Evolutionary conservation across 441 rosid genomes (phyloP).

Genomic region (California macrophylla): DNA sequence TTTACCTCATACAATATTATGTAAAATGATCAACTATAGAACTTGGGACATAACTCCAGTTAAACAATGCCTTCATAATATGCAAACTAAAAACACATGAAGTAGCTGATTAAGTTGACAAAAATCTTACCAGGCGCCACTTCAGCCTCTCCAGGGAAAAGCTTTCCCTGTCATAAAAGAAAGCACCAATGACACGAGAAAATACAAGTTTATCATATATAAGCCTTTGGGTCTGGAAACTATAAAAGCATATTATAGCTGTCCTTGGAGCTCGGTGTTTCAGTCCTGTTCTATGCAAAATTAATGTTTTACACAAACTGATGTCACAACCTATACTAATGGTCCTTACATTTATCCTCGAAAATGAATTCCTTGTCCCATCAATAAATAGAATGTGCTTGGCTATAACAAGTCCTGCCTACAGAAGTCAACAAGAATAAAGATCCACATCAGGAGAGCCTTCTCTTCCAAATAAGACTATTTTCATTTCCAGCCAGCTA

Average conservation of each 20-base stretch:
- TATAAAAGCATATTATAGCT: background rate
- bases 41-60: background rate
- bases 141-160: background rate
- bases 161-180: background rate
- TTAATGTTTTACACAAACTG: background rate
- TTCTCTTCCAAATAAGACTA: background rate
- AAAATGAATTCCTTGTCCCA: too few relatives aligned
- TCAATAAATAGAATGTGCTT: too few relatives aligned
- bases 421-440: too few relatives aligned
- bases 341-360: background rate
- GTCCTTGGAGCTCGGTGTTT: background rate
- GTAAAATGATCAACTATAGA: background rate
- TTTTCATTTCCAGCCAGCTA: background rate
- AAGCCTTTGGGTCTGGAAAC: background rate
- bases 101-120: background rate
- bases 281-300: background rate
- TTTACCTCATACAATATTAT: background rate
- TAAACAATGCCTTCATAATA: background rate
- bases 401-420: too few relatives aligned
- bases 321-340: background rate
- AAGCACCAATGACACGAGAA: background rate
- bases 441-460: background rate
- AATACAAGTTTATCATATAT: background rate
- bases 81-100: background rate
- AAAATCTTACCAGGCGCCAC: background rate